Evolutionary conservation across 225 moss, liverwort and hornwort species (phyloP), one percentile per base, ranked within the genome.

Genomic region (Physcomitrium patens): DNA sequence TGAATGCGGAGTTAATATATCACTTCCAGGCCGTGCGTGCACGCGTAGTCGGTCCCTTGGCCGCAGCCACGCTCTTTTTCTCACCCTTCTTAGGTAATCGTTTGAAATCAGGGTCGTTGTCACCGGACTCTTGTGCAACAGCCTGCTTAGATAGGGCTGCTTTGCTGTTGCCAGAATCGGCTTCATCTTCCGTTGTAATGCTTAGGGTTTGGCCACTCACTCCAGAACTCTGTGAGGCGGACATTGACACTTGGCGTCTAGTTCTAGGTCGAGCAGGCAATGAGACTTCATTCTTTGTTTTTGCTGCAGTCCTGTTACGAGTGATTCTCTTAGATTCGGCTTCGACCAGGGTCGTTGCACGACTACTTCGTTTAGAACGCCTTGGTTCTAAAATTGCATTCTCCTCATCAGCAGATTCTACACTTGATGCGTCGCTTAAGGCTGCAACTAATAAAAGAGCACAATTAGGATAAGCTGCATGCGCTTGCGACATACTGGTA

Each of bases 11-110:
- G 69, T 20, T 45, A 44, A 59, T 28, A 52, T 42, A 47, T 87
- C 63, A 87, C 59, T 84, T 87, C 87, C 87, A 87, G 57, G 79
- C 87, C 48, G 81, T 76, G 47, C 81, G 84, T 67, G 69, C 70
- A 24, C 81, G 87, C 45, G 84, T 73, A 53, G 79, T 63, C 31
- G 63, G 68, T 51, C 79, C 76, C 59, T 81, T 84, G 59, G 17
- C 60, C 18, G 52, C 66, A 58, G 76, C 37, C 63, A 67, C 79
- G 26, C 69, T 63, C 46, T 84, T 77, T 51, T 75, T 71, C 46
- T 44, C 75, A 15, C 10, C 24, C 73, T 57, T 76, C 57, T 17
- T 60, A 49, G 70, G 79, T 58, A 54, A 15, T 11, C 15, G 66
- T 71, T 81, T 73, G 76, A 70, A 62, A 51, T 84, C 84, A 47